phyloP scores from a whole-genome alignment of 345 rosid genomes.

The Arabidopsis arenosa region DNA sequence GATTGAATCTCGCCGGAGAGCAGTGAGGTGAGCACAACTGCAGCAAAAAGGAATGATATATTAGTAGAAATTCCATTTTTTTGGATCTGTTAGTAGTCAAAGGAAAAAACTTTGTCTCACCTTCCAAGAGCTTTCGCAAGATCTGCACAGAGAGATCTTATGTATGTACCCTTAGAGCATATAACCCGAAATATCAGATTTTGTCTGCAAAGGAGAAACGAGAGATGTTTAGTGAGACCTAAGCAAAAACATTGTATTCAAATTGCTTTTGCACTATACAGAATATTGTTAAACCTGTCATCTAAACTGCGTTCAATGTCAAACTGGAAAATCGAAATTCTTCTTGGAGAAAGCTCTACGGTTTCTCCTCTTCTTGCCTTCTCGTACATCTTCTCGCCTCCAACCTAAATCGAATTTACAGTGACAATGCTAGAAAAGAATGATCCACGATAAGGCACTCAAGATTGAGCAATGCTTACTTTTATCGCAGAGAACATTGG shows the following conservation, averaged over 20 bases:
- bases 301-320: slow-evolving; percentile 92
- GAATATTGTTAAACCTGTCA: slow-evolving; percentile 58
- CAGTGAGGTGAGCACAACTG: slow-evolving; percentile 97
- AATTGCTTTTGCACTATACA: not conserved
- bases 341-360: slow-evolving; percentile 84
- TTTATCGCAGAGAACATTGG: slow-evolving; percentile 99
- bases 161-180: slow-evolving; percentile 93
- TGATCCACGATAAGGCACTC: not conserved
- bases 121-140: slow-evolving; percentile 91
- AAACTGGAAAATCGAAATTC: slow-evolving; percentile 81
- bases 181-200: slow-evolving; percentile 82
- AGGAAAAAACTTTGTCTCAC: slow-evolving; percentile 33
- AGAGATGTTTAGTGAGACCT: slow-evolving; percentile 19
- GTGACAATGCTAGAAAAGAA: not conserved
- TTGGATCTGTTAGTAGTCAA: slow-evolving; percentile 11
- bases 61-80: slow-evolving; percentile 5
- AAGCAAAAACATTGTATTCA: not conserved
- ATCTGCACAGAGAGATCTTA: slow-evolving; percentile 95
- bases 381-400: slow-evolving; percentile 96
- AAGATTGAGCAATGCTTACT: slow-evolving; percentile 55
- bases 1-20: slow-evolving; percentile 95
- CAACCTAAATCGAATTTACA: slow-evolving; percentile 55
- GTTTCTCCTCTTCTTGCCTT: slow-evolving; percentile 98
- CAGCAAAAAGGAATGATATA: slow-evolving; percentile 29
- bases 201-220: slow-evolving; percentile 62